Evolutionary conservation across 163 green algal species (phyloP).

Genomic region (Smithsoniella earleae): DNA sequence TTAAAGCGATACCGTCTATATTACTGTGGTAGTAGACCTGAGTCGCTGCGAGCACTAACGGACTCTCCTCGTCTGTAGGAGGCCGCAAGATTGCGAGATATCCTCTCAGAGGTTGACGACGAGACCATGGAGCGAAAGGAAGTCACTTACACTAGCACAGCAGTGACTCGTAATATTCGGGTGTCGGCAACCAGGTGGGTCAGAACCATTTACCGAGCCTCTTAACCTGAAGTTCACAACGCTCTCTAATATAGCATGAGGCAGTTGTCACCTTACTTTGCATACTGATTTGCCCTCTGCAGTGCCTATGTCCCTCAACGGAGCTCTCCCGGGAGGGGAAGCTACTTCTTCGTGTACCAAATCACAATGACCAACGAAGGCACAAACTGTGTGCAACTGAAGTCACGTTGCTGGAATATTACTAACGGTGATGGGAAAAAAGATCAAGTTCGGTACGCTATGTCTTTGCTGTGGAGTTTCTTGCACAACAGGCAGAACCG

Average conservation of each 20-base stretch:
- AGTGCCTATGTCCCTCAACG: conserved; percentile 16
- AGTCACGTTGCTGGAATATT: conserved; percentile 9
- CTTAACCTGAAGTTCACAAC: no score
- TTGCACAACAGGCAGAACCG: no score
- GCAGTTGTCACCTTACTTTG: neutral
- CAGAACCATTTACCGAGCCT: no score
- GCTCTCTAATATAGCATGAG: neutral
- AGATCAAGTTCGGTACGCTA: neutral
- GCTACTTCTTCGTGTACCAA: conserved; percentile 22
- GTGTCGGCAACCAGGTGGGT: conserved; percentile 13
- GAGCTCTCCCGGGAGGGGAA: neutral
- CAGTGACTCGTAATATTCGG: neutral
- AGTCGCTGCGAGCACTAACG: no score
- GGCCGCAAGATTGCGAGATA: neutral
- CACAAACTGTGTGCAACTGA: conserved; percentile 1
- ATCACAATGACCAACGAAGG: conserved; percentile 19
- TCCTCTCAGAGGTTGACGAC: no score
- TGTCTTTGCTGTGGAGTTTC: neutral
- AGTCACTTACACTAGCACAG: conserved; percentile 1
- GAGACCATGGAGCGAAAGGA: neutral
- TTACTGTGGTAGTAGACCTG: no score
- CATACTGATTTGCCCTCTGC: neutral
- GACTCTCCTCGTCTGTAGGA: no score
- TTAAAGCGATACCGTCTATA: no score
- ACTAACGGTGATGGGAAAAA: conserved; percentile 1